phyloP scores from a whole-genome alignment of 176 grass and related monocot species.

The Saccharum officinarum region DNA sequence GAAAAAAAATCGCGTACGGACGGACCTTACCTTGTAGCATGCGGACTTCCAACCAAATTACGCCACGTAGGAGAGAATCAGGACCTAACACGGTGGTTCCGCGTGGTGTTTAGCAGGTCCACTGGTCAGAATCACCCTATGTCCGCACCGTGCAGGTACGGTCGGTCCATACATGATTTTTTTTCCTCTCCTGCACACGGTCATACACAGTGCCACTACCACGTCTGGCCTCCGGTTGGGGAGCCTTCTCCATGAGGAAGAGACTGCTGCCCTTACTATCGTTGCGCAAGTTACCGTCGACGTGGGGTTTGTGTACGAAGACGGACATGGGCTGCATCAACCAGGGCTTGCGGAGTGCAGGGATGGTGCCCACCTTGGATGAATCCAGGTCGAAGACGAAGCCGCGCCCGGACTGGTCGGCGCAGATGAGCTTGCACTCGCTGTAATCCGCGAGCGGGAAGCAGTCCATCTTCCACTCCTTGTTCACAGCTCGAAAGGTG shows the following conservation, averaged over 20 bases:
- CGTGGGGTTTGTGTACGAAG: background rate
- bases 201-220: too few species aligned
- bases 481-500: background rate
- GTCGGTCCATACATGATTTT: too few species aligned
- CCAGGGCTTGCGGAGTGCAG: background rate
- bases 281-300: rapidly evolving
- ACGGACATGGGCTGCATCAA: background rate
- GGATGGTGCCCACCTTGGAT: background rate
- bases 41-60: too few species aligned
- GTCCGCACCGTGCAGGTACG: too few species aligned
- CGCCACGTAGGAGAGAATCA: too few species aligned
- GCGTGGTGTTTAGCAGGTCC: too few species aligned
- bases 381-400: background rate
- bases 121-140: too few species aligned
- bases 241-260: background rate
- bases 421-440: background rate
- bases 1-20: too few species aligned
- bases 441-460: background rate
- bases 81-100: too few species aligned
- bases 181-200: background rate
- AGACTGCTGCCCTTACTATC: background rate
- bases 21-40: too few species aligned
- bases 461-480: background rate
- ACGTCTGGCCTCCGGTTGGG: background rate
- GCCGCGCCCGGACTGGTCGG: background rate